Percentiles rank a stretch among this genome's conserved stretches.
phyloP scores from a whole-genome alignment of 73 alveolate genomes.

The Paramecium sonneborni region DNA sequence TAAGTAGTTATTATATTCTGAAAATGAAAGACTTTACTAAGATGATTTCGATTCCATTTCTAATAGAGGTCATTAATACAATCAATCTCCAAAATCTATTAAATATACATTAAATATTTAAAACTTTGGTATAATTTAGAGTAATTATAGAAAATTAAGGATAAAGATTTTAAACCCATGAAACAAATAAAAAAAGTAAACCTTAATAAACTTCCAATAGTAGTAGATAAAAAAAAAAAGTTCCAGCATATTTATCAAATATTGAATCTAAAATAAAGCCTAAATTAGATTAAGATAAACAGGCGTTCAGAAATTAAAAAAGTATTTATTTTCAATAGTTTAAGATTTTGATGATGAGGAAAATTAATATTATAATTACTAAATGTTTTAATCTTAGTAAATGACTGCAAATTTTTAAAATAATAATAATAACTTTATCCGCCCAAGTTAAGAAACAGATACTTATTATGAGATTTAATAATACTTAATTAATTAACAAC shows the following conservation, averaged over 20 bases:
- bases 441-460: conserved; percentile 15
- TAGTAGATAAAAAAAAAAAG: not conserved
- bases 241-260: not conserved
- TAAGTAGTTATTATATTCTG: not conserved
- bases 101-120: not conserved
- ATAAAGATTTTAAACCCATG: not conserved
- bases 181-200: not conserved
- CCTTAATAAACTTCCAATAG: not conserved
- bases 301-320: not conserved
- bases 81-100: conserved; percentile 7
- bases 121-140: not conserved
- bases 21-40: not conserved
- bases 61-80: not conserved
- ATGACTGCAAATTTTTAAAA: conserved; percentile 12
- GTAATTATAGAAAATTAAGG: not conserved
- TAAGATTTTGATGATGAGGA: not conserved
- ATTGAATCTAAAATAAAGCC: conserved; percentile 19
- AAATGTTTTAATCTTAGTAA: not conserved
- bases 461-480: not conserved
- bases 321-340: not conserved
- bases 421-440: not conserved
- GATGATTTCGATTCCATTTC: not conserved
- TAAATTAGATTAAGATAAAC: conserved; percentile 27
- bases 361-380: not conserved
- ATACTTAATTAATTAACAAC: not conserved